Evolutionary conservation across 495 filamentous ascomycete genomes (phyloP), one percentile per base, ranked within the genome.

Genomic region (Baudoinia panamericana): DNA sequence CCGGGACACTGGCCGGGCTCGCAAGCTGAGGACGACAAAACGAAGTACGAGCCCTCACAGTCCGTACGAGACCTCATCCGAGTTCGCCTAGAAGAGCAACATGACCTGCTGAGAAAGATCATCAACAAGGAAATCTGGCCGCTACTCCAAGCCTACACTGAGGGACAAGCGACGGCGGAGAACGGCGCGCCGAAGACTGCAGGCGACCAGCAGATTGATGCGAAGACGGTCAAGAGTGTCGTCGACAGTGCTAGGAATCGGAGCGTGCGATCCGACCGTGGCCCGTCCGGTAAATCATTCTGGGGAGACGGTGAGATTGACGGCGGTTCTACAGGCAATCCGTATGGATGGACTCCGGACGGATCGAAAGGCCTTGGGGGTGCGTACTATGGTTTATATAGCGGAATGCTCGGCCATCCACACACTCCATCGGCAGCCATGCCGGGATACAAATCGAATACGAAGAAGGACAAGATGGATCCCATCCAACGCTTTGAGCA

Each of bases 31-130:
- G n/a, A n/a, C n/a, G n/a, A n/a, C n/a, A n/a, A 23, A 13, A 30
- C 23, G 3, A 39, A 28, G 10, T 39, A 28, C 36, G 36, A 39
- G 25, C 36, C 36, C 4, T 39, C 36, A 3, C 9, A 29, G 36
- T 18, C 36, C 1, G 16, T 39, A 8, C 25, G 36, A 4, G 26
- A 27, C n/a, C 36, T 39, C 4, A 39, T 39, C 36, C 15, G 15
- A n/a, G 24, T 17, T 9, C 36, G 25, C 9, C 3, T 39, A 9
- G 16, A 3, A 5, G 23, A 39, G 5, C 36, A 39, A 17, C 25
- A 27, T 8, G 10, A 15, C n/a, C 30, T 23, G n/a, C 16, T 39
- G 23, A 9, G 7, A 7, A 27, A 27, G 25, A 27, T 4, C 4
- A n/a, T 17, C 17, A 30, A 19, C 36, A 29, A 17, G 16, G 10